Percentiles rank a stretch among this genome's conserved stretches.
Conservation (phyloP, 768 basidiomycete species). For the Lentinula aciculospora region DNA sequence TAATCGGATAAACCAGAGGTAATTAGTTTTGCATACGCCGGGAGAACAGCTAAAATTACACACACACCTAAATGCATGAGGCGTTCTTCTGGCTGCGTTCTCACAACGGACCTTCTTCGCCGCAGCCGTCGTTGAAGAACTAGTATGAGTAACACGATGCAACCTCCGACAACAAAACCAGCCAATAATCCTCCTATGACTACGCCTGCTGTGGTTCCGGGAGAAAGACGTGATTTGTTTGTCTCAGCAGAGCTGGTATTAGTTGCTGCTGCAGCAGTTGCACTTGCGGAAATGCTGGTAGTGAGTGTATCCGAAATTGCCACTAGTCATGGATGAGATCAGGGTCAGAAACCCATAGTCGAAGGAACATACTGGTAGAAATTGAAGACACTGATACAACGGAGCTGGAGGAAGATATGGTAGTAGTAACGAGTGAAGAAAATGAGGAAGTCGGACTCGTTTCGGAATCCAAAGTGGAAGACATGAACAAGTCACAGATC, state of each 20-base stretch:
- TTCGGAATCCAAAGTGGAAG: not conserved
- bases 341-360: not conserved
- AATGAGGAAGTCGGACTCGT: not conserved
- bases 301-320: slow-evolving; percentile 37
- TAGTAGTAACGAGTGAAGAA: not conserved
- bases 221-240: not conserved
- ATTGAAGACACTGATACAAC: not conserved
- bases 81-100: slow-evolving; percentile 3
- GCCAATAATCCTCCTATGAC: slow-evolving; percentile 4
- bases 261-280: not conserved
- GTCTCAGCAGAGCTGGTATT: not conserved
- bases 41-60: not conserved
- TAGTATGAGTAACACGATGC: not conserved
- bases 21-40: not conserved
- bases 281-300: slow-evolving; percentile 33
- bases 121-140: slow-evolving; percentile 2
- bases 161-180: not conserved
- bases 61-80: slow-evolving; percentile 6
- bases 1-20: too few relatives aligned
- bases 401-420: not conserved
- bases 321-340: not conserved
- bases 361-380: not conserved
- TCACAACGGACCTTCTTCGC: not conserved
- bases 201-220: slow-evolving; percentile 1
- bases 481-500: not conserved